Evolutionary conservation across 441 rosid genomes (phyloP), one percentile per base, ranked within the genome.

Genomic region (Mallotus japonicus): DNA sequence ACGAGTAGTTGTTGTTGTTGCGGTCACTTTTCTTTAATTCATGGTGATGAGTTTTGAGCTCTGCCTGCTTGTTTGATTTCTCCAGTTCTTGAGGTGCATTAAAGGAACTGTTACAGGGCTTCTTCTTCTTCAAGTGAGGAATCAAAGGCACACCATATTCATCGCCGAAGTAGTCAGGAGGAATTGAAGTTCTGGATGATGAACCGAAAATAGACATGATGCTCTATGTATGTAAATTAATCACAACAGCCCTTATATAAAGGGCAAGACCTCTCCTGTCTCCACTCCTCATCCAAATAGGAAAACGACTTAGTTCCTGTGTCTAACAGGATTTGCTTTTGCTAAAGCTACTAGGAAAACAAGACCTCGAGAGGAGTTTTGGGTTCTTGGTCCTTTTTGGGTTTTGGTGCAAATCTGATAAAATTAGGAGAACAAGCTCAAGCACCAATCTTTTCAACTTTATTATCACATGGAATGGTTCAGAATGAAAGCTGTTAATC

Each of bases 151-250:
- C 42, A 15, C 56, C 73, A 22, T 57, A 44, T 9, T 44, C 73
- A 4, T 70, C 65, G 12, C 54, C 55, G 65, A 58, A 57, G 55
- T 37, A 46, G 55, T 44, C 73, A 19, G 64, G 55, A 58, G 22
- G 9, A 28, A 70, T 44, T 3, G 54, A 20, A 20, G 54, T 3
- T 3, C 1, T 13, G 1, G 44, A 19, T 12, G 24, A 19, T 12
- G 24, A 55, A 69, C 62, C 37, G 3, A 40, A 66, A 40, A 56
- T 15, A 20, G 72, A 69, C 73, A 69, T 69, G 13, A 6, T 17
- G 15, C 17, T 4, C 5, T 24, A 4, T 1, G 12, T 8, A 19
- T 24, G 32, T 59, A 59, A 14, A 28, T 44, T 44, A 37, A 37
- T 8, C 32, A 28, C 32, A 28, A 44, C 11, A 10, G 49, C 11